Evolutionary conservation across 2,329 filamentous ascomycete genomes (phyloP), one percentile per base, ranked within the genome.

Genomic region (Fusarium sp.): DNA sequence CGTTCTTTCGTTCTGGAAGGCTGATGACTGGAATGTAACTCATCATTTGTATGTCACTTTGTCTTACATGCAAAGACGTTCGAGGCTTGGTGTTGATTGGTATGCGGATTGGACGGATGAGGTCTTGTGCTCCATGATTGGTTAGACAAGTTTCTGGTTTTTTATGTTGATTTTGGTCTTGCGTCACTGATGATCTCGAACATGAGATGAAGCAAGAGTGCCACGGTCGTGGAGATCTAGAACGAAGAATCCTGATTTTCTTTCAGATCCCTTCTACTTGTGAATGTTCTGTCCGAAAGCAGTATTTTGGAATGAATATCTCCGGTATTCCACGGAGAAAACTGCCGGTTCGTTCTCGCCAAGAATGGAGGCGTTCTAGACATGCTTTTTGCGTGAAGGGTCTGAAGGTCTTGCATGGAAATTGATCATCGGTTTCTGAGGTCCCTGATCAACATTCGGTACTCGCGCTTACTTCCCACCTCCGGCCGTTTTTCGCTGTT

Each of bases 1-100:
- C 21, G n/a, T 46, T 26, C 25, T 61, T 19, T 45, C 28, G 37
- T 23, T 28, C 44, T 19, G 41, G 31, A 23, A n/a, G 45, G 18
- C 14, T 28, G 6, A 1, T 2, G 6, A 28, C 26, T 65, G 54
- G 46, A 54, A 66, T 53, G 45, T 19, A 26, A 7, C 7, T 5
- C 5, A 19, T 28, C 19, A 48, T 31, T 18, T 53, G 14, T 4
- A 42, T 46, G 21, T 48, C 12, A 52, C 34, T 18, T 2, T 41
- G 42, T 60, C 43, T 54, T n/a, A 42, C 30, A 25, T 51, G 31
- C 4, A 6, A 25, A 18, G 23, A 14, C 6, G 8, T 25, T 44
- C 25, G 39, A 50, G 30, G 25, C 14, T 31, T 46, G 31, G 16
- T 8, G 18, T 26, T 16, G 19, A 9, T 6, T 4, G 9, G 16